Base-by-base conservation (phyloP, 1,139 yeast species). In the Yamadazyma sp. region DNA sequence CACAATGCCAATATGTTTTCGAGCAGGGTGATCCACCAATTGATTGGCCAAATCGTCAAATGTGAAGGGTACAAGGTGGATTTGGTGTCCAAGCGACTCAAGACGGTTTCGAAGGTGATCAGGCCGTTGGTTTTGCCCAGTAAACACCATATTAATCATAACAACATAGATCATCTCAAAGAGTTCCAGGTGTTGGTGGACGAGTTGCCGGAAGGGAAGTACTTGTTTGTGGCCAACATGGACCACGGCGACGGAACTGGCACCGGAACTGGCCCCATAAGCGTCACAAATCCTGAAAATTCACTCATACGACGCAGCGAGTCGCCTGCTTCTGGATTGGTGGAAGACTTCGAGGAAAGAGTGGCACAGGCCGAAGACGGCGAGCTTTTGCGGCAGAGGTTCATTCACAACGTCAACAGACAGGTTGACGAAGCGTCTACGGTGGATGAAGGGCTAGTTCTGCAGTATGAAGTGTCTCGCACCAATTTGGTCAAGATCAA, bases 121-220 rank as follows among this genome's bases (percentile, higher is more conserved):
- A 50, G 50, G 43, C 74, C 74, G 0, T 53, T 69, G 24, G 33
- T 62, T 17, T 36, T 66, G 4, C 69, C 71, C 1, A 59, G 56
- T 17, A n/a, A 37, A 4, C 34, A 37, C n/a, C 36, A 36, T 10
- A 28, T 46, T 10, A 39, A 34, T 24, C 20, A 31, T 29, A 39
- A 39, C 23, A 27, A 31, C 20, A 49, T 47, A 30, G 45, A 43
- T 17, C 45, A 47, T 14, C 37, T 53, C 31, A 44, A 34, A 17
- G 58, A 61, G 37, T 52, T 69, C 17, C 54, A 50, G 11, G 48
- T 46, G 4, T 45, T 67, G 42, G 53, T 66, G 5, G 37, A 44
- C 1, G 67, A 64, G 31, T 54, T 70, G 32, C 76, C 76, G 0
- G 67, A 64, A 37, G 45, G 59, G 6, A 58, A 58, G 44, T 64